These are phyloP conservation scores for Oryza brachyantha DNA, from an alignment of 176 grass and related monocot species.

Conservation along the genomic window DNA sequence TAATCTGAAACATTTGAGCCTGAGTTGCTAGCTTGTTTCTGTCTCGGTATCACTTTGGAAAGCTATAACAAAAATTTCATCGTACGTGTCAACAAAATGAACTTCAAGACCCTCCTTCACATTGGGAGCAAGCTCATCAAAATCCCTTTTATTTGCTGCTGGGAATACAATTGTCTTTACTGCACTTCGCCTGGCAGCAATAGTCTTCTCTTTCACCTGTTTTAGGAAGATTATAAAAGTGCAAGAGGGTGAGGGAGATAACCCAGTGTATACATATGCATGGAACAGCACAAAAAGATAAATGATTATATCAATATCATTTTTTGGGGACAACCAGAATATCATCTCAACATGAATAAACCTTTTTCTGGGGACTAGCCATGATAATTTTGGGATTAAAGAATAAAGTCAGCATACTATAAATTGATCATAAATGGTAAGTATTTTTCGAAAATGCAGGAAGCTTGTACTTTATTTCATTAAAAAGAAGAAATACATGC, in stretches of 20 bases:
- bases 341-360: not conserved
- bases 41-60: conserved; percentile 40
- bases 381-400: not conserved
- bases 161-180: conserved; percentile 92
- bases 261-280: not conserved
- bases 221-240: conserved; percentile 6
- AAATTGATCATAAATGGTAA: not conserved
- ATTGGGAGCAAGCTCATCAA: conserved; percentile 78
- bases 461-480: no score
- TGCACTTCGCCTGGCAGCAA: conserved; percentile 78
- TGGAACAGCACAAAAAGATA: not conserved
- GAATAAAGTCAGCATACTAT: not conserved
- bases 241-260: not conserved
- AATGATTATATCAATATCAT: not conserved
- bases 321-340: no score
- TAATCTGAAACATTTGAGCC: not conserved
- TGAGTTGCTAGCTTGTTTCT: conserved; percentile 39
- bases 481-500: no score
- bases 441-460: no score
- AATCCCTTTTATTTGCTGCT: conserved; percentile 84
- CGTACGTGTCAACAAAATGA: conserved; percentile 83
- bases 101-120: conserved; percentile 95
- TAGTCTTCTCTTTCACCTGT: conserved; percentile 99
- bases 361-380: not conserved
- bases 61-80: conserved; percentile 67